A percentile compares a stretch with the other conserved stretches of the same genome.
These are phyloP conservation scores for Daldinia eschscholtzii DNA, from an alignment of 2,329 filamentous ascomycete genomes.

Conservation along the genomic window DNA sequence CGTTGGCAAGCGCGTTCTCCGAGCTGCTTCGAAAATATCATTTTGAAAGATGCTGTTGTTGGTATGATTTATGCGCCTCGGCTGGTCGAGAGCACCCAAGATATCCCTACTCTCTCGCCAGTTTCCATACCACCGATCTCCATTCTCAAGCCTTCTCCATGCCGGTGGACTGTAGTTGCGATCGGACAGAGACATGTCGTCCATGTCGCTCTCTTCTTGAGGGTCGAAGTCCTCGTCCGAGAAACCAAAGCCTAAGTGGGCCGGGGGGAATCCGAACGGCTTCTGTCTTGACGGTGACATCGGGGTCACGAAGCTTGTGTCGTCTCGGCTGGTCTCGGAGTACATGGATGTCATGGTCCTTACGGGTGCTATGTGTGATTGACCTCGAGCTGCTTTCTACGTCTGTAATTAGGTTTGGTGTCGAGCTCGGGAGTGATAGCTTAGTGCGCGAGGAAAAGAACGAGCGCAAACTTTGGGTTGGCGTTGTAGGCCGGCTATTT, in stretches of 20 bases:
- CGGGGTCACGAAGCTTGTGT: constrained; percentile 62
- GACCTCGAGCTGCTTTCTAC: constrained; percentile 8
- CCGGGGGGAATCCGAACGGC: constrained; percentile 57
- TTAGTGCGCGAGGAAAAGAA: constrained; percentile 49
- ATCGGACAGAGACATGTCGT: constrained; percentile 59
- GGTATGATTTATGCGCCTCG: constrained; percentile 36
- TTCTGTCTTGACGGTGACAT: constrained; percentile 57
- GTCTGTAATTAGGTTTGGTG: constrained; percentile 19
- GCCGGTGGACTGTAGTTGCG: constrained; percentile 72
- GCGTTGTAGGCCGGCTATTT: constrained; percentile 39
- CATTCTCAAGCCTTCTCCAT: constrained; percentile 72
- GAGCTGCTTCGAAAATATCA: constrained; percentile 64
- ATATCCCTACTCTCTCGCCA: constrained; percentile 70
- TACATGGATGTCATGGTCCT: constrained; percentile 46
- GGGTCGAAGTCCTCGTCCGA: constrained; percentile 55
- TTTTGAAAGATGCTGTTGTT: constrained; percentile 37
- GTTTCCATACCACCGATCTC: constrained; percentile 69
- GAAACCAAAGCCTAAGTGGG: constrained; percentile 59
- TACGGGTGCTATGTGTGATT: not conserved
- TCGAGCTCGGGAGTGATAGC: constrained; percentile 39
- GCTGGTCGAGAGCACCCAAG: constrained; percentile 58
- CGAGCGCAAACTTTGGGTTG: constrained; percentile 48
- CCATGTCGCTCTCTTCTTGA: constrained; percentile 59
- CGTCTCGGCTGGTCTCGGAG: constrained; percentile 66
- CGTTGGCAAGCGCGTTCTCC: constrained; percentile 67